phyloP scores from a whole-genome alignment of 805 yeast genomes.

The Metschnikowia peoriensis region DNA sequence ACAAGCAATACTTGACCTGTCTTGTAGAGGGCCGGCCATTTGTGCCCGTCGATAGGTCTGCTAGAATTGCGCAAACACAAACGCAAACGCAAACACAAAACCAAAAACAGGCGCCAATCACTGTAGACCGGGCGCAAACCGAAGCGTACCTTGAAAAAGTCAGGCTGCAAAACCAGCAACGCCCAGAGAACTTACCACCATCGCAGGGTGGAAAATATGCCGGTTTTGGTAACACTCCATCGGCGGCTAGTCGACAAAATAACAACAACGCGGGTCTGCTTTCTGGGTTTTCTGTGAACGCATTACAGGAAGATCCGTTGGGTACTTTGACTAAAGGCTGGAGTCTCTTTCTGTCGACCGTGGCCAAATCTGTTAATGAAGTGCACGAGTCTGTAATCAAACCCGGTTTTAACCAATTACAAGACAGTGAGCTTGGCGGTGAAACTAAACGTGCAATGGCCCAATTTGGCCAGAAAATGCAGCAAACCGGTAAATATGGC shows the following conservation, averaged over 20 bases:
- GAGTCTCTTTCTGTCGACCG: constrained; percentile 87
- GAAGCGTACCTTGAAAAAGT: constrained; percentile 80
- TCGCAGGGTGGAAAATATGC: constrained; percentile 90
- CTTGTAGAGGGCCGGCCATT: constrained; percentile 71
- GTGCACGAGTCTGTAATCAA: constrained; percentile 86
- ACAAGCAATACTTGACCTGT: constrained; percentile 76
- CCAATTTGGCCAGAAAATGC: constrained; percentile 93
- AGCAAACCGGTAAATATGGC: constrained; percentile 79
- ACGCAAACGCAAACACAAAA: constrained; percentile 7
- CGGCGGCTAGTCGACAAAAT: constrained; percentile 35
- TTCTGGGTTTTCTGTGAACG: constrained; percentile 57
- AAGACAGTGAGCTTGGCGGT: constrained; percentile 69
- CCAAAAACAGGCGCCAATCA: constrained; percentile 22
- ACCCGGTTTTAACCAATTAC: constrained; percentile 82
- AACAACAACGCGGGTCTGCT: constrained; percentile 41
- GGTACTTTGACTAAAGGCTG: constrained; percentile 93
- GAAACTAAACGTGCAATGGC: constrained; percentile 93
- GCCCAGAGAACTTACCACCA: constrained; percentile 83
- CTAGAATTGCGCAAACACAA: constrained; percentile 26
- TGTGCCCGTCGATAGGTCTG: constrained; percentile 58
- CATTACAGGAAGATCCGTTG: constrained; percentile 77
- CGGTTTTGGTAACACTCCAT: constrained; percentile 87
- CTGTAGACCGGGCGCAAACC: constrained; percentile 53
- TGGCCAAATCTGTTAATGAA: constrained; percentile 77
- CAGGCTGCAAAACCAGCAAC: constrained; percentile 66